These are phyloP conservation scores for Fusarium duplospermum DNA, from an alignment of 2,329 filamentous ascomycete species.

Conservation along the genomic window DNA sequence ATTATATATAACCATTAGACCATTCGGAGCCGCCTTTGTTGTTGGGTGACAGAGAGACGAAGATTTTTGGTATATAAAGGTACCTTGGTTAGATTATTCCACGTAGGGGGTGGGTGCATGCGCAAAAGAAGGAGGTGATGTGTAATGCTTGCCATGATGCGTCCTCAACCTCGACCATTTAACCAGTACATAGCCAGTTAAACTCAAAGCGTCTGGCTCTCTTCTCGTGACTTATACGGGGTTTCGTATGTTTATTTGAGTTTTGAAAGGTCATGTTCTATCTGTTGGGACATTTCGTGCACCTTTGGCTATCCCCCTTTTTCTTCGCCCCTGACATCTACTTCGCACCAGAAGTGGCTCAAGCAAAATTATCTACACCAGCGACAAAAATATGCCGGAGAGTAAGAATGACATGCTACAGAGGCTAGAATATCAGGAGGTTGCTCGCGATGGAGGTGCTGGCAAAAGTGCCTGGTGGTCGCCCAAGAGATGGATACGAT, in stretches of 20 bases:
- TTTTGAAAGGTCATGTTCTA: neutral
- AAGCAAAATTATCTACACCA: neutral
- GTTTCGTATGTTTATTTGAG: neutral
- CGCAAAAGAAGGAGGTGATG: neutral
- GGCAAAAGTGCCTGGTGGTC: too few relatives aligned
- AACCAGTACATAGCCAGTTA: neutral
- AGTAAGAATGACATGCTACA: too few relatives aligned
- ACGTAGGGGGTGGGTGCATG: neutral
- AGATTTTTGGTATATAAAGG: neutral
- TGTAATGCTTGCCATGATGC: neutral
- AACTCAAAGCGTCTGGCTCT: neutral
- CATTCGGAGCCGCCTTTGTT: neutral
- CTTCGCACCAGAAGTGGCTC: neutral
- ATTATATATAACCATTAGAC: neutral
- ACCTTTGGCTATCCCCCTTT: neutral
- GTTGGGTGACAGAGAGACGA: neutral
- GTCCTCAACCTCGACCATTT: neutral
- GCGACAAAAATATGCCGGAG: neutral
- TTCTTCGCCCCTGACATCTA: neutral
- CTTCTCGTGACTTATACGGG: fast-evolving
- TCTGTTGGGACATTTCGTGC: neutral
- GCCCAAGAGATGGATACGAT: too few relatives aligned
- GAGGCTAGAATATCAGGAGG: too few relatives aligned
- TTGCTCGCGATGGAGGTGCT: too few relatives aligned
- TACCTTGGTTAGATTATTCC: neutral